Evolutionary conservation across 257 asterid genomes (phyloP).

Genomic region (Nicotiana undulata): DNA sequence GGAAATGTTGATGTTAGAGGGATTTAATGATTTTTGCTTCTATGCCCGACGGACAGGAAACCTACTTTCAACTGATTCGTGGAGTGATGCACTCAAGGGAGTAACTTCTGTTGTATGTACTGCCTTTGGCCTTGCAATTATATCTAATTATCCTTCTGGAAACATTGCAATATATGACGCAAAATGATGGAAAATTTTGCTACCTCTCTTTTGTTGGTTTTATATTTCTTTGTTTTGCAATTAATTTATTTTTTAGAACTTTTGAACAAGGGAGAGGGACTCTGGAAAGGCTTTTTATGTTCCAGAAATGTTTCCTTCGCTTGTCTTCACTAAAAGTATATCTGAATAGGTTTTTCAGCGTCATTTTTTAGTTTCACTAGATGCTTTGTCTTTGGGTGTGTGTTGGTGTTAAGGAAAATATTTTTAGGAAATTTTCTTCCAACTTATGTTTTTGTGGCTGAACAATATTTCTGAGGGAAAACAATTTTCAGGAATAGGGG

Average conservation of each 20-base stretch:
- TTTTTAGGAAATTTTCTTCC: no score
- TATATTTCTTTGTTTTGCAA: neutral
- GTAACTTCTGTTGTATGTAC: slow-evolving; percentile 77
- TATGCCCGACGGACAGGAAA: slow-evolving; percentile 45
- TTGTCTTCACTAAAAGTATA: no score
- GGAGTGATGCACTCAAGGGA: slow-evolving; percentile 89
- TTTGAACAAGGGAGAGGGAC: no score
- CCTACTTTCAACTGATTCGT: slow-evolving; percentile 63
- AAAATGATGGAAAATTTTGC: neutral
- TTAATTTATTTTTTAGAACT: neutral
- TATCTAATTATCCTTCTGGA: neutral
- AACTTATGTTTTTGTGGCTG: neutral
- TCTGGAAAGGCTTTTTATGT: no score
- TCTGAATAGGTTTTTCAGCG: no score
- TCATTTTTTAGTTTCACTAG: no score
- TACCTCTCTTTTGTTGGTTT: neutral
- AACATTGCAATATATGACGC: no score
- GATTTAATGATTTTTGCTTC: no score
- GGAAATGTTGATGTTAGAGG: no score
- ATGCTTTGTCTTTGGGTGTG: no score
- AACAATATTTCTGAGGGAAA: neutral
- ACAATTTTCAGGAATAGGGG: neutral
- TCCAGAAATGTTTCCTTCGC: no score
- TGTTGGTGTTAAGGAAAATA: no score
- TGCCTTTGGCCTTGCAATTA: neutral